Conservation (phyloP, 495 filamentous ascomycete species). For the Extremus antarcticus region DNA sequence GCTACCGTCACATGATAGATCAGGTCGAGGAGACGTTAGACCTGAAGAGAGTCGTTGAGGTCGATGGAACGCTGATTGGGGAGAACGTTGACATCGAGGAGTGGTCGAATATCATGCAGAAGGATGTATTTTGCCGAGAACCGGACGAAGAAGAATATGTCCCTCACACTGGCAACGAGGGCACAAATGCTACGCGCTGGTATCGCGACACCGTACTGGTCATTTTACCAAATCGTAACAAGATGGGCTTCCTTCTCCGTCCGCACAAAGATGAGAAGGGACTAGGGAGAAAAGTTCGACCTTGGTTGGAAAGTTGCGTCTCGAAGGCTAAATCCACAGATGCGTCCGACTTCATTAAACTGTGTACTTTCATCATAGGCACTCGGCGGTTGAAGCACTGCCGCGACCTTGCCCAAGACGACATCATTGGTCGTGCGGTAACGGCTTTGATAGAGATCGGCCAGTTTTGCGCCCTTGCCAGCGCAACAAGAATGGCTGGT, state of each 20-base stretch:
- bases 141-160: conserved; percentile 32
- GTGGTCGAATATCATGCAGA: conserved; percentile 25
- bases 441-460: neutral
- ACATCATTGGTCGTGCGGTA: neutral
- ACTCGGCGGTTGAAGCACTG: too few relatives aligned
- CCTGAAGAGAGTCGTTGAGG: conserved; percentile 24
- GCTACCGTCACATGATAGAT: conserved; percentile 5
- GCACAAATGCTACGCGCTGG: conserved; percentile 3
- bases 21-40: conserved; percentile 11
- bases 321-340: neutral
- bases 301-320: neutral
- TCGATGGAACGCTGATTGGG: conserved; percentile 20
- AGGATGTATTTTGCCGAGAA: conserved; percentile 26
- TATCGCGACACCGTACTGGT: conserved; percentile 4
- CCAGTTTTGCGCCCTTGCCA: neutral
- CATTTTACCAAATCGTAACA: neutral
- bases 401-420: neutral
- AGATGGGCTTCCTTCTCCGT: neutral
- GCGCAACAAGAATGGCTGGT: neutral
- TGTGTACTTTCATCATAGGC: neutral
- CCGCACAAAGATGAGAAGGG: too few relatives aligned
- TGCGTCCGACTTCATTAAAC: neutral
- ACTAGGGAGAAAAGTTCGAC: neutral
- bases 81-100: conserved; percentile 21
- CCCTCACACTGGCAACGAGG: conserved; percentile 33